Percentiles rank a stretch among this genome's conserved stretches.
Evolutionary conservation across 83 land plant genomes (phyloP).

Genomic region (Thuja plicata): DNA sequence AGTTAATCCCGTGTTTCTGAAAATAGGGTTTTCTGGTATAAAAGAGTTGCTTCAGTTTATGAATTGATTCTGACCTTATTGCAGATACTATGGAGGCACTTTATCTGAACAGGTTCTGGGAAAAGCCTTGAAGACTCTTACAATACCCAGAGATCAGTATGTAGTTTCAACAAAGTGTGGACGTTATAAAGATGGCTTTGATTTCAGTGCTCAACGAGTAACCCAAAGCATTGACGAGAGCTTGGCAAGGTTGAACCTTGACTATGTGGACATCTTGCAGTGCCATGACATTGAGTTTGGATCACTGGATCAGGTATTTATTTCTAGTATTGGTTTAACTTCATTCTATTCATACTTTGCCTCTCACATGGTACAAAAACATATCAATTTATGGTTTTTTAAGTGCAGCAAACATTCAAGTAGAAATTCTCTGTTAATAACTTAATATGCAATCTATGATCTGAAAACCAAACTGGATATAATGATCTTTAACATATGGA

Average conservation of each 20-base stretch:
- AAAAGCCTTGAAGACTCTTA: conserved; percentile 61
- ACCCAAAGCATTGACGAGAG: conserved; percentile 92
- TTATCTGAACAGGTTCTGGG: conserved; percentile 88
- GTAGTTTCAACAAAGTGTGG: conserved; percentile 95
- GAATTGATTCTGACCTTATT: background rate
- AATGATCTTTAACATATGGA: conserved; percentile 4
- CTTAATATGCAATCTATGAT: too few relatives aligned
- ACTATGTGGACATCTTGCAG: conserved; percentile 86
- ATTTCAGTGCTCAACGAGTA: conserved; percentile 95
- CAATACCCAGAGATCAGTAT: conserved; percentile 62
- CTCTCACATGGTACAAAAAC: background rate
- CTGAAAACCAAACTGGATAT: background rate
- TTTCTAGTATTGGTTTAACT: background rate
- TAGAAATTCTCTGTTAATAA: background rate
- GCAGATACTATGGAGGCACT: conserved; percentile 88
- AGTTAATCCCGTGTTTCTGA: background rate
- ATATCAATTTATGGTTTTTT: background rate
- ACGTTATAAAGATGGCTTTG: conserved; percentile 87
- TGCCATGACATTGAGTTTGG: conserved; percentile 98
- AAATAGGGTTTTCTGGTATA: background rate
- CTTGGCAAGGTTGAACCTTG: conserved; percentile 74
- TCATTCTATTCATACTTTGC: background rate
- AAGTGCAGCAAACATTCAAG: background rate
- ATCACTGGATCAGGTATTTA: conserved; percentile 83
- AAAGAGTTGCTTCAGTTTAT: conserved; percentile 7